These are phyloP conservation scores for Fusarium sp. DNA, from an alignment of 2,329 filamentous ascomycete genomes.

Conservation along the genomic window DNA sequence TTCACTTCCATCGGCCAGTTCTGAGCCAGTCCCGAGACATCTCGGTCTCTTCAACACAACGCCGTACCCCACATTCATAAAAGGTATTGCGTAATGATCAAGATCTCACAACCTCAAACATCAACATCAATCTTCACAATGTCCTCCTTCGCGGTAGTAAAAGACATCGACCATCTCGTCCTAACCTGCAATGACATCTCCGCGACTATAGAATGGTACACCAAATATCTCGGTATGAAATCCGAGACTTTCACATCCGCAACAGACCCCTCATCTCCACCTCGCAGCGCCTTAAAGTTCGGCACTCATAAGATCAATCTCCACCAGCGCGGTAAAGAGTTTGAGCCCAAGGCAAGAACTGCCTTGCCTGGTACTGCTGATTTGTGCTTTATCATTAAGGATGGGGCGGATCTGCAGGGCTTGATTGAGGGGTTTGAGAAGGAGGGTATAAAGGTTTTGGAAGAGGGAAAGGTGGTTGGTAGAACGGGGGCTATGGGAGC, in stretches of 20 bases:
- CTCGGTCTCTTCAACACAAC: neutral
- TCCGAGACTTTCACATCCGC: conserved; percentile 62
- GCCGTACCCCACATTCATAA: neutral
- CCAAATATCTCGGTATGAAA: conserved; percentile 66
- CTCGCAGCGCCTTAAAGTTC: conserved; percentile 66
- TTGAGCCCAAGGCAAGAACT: conserved; percentile 67
- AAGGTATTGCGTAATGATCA: neutral
- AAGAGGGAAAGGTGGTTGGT: conserved; percentile 63
- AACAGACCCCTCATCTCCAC: conserved; percentile 45
- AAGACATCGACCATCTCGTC: conserved; percentile 70
- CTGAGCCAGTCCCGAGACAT: neutral
- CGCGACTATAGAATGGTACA: conserved; percentile 66
- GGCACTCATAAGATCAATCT: conserved; percentile 72
- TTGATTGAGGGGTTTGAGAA: conserved; percentile 57
- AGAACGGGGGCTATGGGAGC: conserved; percentile 67
- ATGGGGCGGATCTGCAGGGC: conserved; percentile 56
- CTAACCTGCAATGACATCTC: conserved; percentile 66
- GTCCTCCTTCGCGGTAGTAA: conserved; percentile 48
- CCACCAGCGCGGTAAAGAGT: conserved; percentile 67
- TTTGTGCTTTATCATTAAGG: conserved; percentile 68
- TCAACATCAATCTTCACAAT: conserved; percentile 5
- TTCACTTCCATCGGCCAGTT: neutral
- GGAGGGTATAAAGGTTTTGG: conserved; percentile 60
- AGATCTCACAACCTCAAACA: neutral
- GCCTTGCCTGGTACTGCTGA: conserved; percentile 69